Evolutionary conservation across 2,329 filamentous ascomycete species (phyloP).

Genomic region (Exophiala sideris): DNA sequence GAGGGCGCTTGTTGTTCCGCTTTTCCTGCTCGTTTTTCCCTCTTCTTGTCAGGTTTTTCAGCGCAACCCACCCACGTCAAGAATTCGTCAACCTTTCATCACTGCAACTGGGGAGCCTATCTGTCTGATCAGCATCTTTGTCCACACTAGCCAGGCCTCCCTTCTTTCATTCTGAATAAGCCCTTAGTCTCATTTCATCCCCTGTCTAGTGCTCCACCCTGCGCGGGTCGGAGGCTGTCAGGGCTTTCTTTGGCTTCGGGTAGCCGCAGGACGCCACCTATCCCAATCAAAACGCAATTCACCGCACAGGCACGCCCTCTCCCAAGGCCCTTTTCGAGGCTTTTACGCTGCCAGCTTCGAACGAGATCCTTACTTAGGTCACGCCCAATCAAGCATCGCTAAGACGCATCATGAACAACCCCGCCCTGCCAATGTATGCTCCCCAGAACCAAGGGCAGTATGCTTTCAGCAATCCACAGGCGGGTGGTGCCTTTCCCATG

Average conservation of each 20-base stretch:
- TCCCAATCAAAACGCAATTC: slow-evolving; percentile 14
- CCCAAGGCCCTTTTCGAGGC: slow-evolving; percentile 13
- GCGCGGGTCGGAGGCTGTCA: slow-evolving; percentile 1
- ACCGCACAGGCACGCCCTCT: slow-evolving; percentile 16
- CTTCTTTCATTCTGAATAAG: neutral
- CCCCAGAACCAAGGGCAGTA: slow-evolving; percentile 14
- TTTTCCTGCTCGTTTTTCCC: too few species aligned
- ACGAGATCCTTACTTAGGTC: slow-evolving; percentile 15
- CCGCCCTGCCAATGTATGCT: slow-evolving; percentile 25
- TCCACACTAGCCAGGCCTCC: neutral
- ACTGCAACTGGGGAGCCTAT: too few species aligned
- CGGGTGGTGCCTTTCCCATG: slow-evolving; percentile 8
- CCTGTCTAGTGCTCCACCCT: neutral
- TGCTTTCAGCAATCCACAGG: slow-evolving; percentile 17
- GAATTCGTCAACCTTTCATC: too few species aligned
- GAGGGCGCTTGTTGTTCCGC: too few species aligned
- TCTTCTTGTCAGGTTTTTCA: too few species aligned
- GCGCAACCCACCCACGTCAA: too few species aligned
- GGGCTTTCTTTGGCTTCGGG: slow-evolving; percentile 12
- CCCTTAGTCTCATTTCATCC: neutral
- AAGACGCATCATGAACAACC: slow-evolving; percentile 27
- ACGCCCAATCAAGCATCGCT: slow-evolving; percentile 20
- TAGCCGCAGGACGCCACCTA: slow-evolving; percentile 11
- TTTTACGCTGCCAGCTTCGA: slow-evolving; percentile 17
- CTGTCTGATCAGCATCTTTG: too few species aligned